Base-by-base conservation (phyloP, 495 filamentous ascomycete species). In the Podospora appendiculata region DNA sequence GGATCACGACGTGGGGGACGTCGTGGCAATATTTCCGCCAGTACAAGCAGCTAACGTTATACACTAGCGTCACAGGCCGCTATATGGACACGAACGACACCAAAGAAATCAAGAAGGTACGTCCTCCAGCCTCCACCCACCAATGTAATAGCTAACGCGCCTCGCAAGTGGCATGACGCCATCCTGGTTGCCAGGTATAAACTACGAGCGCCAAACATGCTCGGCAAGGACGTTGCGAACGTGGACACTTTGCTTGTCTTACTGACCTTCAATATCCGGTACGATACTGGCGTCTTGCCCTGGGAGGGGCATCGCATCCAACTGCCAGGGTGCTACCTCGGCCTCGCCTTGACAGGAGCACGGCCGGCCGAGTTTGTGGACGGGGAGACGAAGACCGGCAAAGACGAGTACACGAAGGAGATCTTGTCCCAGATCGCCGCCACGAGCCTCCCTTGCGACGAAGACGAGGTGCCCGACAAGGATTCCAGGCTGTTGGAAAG, bases 41-140 rank as follows among this genome's bases (percentile, higher is more conserved):
- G 56, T 54, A 58, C 47, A 53, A 63, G 45, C 60, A 61, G 54
- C 59, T 59, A 5, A n/a, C n/a, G n/a, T n/a, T n/a, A n/a, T 59
- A 57, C 45, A 56, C 52, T 47, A 41, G 38, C 47, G 41, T 47
- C 10, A 64, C 53, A 45, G 60, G 58, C 44, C 42, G 38, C 51
- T 51, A 47, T 14, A 52, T 63, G 45, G 55, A 71, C 48, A 55
- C 47, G 33, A 64, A 67, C 50, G 48, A 64, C 47, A 41, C 8
- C 41, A 51, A 47, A 25, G 57, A 64, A 48, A 46, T 73, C 57
- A 41, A 67, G 50, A 72, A 70, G 63, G 66, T 70, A 67, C 61
- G 60, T 56, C 59, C 44, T 55, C 52, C n/a, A 6, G 13, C 45
- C 46, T 41, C 58, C 41, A 53, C 32, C 36, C 45, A 32, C 38